Percentiles rank a stretch among this genome's conserved stretches.
Conservation (phyloP, 1,284 basidiomycete species). For the Irpex rosettiformis region DNA sequence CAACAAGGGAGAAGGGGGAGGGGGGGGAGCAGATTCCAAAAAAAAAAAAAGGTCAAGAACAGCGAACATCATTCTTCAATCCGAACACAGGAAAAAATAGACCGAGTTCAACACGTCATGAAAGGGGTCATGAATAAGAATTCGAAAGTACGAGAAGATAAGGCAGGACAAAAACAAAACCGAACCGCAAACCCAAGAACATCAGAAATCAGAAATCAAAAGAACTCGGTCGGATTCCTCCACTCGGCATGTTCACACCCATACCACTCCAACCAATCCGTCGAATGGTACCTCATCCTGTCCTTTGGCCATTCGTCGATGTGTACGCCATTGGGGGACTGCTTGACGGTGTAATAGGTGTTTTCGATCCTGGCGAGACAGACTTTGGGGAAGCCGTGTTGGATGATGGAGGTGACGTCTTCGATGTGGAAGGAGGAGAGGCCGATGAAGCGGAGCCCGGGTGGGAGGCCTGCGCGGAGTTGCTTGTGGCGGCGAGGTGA, state of each 20-base stretch:
- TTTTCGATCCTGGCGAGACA: conserved; percentile 51
- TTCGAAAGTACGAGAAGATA: too few species aligned
- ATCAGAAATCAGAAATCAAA: too few species aligned
- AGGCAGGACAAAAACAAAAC: too few species aligned
- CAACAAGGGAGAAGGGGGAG: background rate
- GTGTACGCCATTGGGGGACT: conserved; percentile 20
- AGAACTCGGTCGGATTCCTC: conserved; percentile 28
- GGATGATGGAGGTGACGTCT: conserved; percentile 42
- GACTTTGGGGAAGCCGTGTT: conserved; percentile 58
- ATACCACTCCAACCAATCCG: conserved; percentile 59
- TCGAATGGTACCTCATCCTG: conserved; percentile 45
- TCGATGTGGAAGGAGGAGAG: conserved; percentile 46
- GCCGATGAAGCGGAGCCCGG: conserved; percentile 49
- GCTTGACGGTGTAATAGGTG: conserved; percentile 49
- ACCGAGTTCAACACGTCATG: too few species aligned
- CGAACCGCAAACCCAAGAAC: too few species aligned
- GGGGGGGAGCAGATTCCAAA: too few species aligned
- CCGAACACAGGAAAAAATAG: background rate
- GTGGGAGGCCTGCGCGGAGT: conserved; percentile 56
- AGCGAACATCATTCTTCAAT: too few species aligned
- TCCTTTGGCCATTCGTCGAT: conserved; percentile 50
- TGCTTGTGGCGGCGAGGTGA: conserved; percentile 37
- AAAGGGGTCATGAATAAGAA: too few species aligned
- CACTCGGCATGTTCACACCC: conserved; percentile 29
- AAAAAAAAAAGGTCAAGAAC: too few species aligned